Conservation (phyloP, 2,329 filamentous ascomycete genomes). For the Epichloe gansuensis region DNA sequence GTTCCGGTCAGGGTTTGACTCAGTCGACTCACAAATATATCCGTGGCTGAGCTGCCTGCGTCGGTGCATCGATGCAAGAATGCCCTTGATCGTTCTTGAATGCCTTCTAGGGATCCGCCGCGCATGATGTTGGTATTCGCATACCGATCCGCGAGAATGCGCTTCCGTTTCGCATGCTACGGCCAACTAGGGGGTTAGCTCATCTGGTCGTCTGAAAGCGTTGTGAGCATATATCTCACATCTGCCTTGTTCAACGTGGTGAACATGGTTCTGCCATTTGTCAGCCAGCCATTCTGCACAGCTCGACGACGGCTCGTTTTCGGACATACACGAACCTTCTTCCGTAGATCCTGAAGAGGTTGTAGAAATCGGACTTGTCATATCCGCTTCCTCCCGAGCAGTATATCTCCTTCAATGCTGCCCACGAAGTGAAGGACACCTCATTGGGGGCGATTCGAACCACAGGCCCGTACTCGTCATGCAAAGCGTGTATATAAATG, state of each 20-base stretch:
- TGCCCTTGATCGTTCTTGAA: conserved; percentile 40
- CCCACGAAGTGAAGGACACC: conserved; percentile 27
- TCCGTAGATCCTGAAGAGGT: conserved; percentile 45
- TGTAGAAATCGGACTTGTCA: conserved; percentile 53
- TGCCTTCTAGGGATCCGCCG: conserved; percentile 39
- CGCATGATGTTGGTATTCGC: conserved; percentile 55
- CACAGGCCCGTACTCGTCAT: conserved; percentile 29
- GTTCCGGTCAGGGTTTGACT: neutral
- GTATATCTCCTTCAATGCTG: conserved; percentile 36
- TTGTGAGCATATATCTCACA: conserved; percentile 21
- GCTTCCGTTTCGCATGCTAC: conserved; percentile 50
- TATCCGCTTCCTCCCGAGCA: conserved; percentile 48
- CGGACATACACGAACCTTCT: conserved; percentile 28
- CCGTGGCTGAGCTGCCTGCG: conserved; percentile 19
- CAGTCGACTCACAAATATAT: conserved; percentile 45
- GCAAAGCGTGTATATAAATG: conserved; percentile 40
- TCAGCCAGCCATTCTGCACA: neutral
- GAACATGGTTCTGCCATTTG: conserved; percentile 40
- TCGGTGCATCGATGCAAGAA: conserved; percentile 42
- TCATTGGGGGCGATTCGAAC: conserved; percentile 35
- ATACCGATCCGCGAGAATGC: conserved; percentile 53
- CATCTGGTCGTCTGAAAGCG: neutral
- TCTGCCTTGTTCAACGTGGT: conserved; percentile 41
- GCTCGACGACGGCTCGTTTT: neutral
- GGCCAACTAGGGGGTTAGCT: neutral